phyloP scores from a whole-genome alignment of 139 green algal genomes.

The Chlamydomonas sp. region DNA sequence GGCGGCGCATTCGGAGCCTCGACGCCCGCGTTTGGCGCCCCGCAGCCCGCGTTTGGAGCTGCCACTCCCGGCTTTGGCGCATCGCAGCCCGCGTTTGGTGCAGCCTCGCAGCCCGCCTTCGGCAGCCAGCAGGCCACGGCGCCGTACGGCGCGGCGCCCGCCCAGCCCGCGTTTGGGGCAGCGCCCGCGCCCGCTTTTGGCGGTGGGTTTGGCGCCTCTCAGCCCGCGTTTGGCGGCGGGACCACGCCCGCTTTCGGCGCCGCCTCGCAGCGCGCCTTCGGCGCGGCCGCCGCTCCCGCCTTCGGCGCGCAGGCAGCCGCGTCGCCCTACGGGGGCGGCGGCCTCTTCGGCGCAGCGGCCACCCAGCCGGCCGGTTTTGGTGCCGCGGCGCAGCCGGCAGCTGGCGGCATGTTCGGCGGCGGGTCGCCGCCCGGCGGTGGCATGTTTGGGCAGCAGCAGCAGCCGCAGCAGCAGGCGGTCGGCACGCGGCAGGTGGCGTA shows the following conservation, averaged over 20 bases:
- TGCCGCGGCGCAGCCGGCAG: neutral
- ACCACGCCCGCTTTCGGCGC: slow-evolving; percentile 6
- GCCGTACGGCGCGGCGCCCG: neutral
- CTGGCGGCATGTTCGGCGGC: slow-evolving; percentile 15
- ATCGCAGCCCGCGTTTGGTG: slow-evolving; percentile 5
- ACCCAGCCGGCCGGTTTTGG: too few species aligned
- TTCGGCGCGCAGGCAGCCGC: slow-evolving; percentile 15
- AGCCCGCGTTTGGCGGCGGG: neutral
- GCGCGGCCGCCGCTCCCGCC: slow-evolving; percentile 13
- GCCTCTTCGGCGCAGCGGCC: slow-evolving; percentile 6
- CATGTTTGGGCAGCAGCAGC: slow-evolving; percentile 4
- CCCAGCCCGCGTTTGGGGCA: slow-evolving; percentile 1
- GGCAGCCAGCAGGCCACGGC: neutral
- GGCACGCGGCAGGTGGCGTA: slow-evolving; percentile 50
- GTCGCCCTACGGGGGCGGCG: slow-evolving; percentile 18
- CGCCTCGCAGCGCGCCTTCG: slow-evolving; percentile 10
- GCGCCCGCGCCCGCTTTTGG: neutral
- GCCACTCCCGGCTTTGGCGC: neutral
- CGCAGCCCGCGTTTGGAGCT: slow-evolving; percentile 1
- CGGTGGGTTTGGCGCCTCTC: neutral
- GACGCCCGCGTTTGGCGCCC: neutral
- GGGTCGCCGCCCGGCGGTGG: too few species aligned
- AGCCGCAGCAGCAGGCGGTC: neutral
- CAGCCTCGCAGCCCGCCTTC: neutral
- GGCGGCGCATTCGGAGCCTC: neutral